A percentile compares a stretch with the other conserved stretches of the same genome.
Conservation (phyloP, 345 rosid species). For the Odontarrhena argentea region DNA sequence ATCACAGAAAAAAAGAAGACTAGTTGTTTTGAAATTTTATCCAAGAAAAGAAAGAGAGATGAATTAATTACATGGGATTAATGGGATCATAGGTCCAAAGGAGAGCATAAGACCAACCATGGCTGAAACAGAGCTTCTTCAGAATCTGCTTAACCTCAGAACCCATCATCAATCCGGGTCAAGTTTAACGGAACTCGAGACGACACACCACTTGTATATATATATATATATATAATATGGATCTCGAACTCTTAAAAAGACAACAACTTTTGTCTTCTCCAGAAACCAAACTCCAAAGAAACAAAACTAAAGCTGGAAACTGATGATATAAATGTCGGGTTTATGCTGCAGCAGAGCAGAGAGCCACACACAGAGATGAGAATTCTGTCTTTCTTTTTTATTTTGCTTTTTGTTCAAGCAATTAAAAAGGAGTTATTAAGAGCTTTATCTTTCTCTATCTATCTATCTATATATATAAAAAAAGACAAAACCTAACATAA, state of each 20-base stretch:
- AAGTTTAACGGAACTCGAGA: conserved; percentile 30
- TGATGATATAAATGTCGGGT: conserved; percentile 22
- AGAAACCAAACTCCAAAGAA: conserved; percentile 37
- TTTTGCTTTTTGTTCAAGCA: conserved; percentile 41
- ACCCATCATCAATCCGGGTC: conserved; percentile 42
- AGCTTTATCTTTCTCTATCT: conserved; percentile 33
- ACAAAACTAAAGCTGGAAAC: conserved; percentile 28
- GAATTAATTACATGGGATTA: conserved; percentile 63
- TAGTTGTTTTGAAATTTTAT: background rate
- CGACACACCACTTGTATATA: background rate
- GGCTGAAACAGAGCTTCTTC: conserved; percentile 62
- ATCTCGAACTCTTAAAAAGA: conserved; percentile 35
- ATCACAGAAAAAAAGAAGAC: background rate
- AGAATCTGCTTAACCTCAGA: conserved; percentile 55
- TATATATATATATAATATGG: conserved; percentile 2
- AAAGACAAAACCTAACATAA: conserved; percentile 5
- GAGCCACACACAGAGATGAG: conserved; percentile 7
- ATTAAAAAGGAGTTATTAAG: conserved; percentile 27
- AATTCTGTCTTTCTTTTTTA: background rate
- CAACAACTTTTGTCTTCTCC: conserved; percentile 37
- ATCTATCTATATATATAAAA: background rate
- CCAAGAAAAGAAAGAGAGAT: background rate
- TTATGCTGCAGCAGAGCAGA: background rate
- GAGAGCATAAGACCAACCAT: conserved; percentile 88
- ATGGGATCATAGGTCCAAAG: conserved; percentile 74